Evolutionary conservation across 139 green algal genomes (phyloP), one percentile per base, ranked within the genome.

Genomic region (Parachlorella kessleri): DNA sequence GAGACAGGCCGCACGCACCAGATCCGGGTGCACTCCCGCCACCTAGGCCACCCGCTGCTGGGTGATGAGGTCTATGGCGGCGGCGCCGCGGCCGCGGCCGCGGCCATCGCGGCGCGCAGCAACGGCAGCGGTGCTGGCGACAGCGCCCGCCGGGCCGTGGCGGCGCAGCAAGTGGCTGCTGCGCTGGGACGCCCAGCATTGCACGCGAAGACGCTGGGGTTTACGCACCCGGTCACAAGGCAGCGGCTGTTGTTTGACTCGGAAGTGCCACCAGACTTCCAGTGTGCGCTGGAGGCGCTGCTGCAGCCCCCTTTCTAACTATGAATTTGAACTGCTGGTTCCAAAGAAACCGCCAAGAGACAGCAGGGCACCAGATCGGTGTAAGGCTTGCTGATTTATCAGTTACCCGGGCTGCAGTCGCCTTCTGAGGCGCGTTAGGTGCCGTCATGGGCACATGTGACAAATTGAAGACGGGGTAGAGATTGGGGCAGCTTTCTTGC

Each of bases 1-100:
- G 90, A 97, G 35, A 98, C 95, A 1, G 97, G 97, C 39, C 86
- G 97, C 37, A 99, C 97, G 6, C 97, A 99, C 78, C 97, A 99
- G 85, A 98, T 98, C 69, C 86, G 92, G 63, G 94, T 98, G 28
- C 94, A 98, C 79, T 90, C 94, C 30, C 89, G 90, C 68, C 86
- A 98, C 77, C 81, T 98, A 0, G 92, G 92, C 2, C 86, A 94
- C 69, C 92, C 96, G 0, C 84, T 99, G n/a, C 70, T 99, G 14
- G 93, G 87, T 1, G 96, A 99, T 72, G 89, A 92, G 4, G 87
- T 85, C 2, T 99, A 99, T 80, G 90, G 93, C 26, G 94, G 95
- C 10, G 41, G 53, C 28, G 33, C 36, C 2, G 78, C 73, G 18
- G 69, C 73, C 14, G 74, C 65, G 21, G 70, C 30, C 42, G 80